phyloP scores from a whole-genome alignment of 2,329 filamentous ascomycete genomes.

The Neonectria hederae region DNA sequence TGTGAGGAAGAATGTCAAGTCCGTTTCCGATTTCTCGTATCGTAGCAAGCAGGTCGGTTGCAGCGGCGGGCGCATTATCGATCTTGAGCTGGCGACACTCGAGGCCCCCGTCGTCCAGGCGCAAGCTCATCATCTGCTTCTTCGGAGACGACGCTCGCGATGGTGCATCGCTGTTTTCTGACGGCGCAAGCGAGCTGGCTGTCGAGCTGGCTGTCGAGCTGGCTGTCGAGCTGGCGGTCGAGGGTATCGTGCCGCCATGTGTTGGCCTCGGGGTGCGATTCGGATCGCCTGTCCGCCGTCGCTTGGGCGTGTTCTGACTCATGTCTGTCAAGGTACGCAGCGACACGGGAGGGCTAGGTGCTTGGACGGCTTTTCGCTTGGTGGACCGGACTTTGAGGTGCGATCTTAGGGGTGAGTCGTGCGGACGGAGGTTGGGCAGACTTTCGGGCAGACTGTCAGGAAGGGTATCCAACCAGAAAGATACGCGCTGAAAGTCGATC shows the following conservation, averaged over 20 bases:
- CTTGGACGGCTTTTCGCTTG: neutral
- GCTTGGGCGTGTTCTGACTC: neutral
- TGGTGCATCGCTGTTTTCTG: neutral
- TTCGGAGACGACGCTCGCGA: conserved; percentile 29
- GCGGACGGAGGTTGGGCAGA: neutral
- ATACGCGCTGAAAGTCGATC: neutral
- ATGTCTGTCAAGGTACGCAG: neutral
- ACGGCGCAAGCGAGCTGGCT: neutral
- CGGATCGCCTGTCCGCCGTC: neutral
- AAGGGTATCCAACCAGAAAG: neutral
- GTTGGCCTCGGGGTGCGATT: neutral
- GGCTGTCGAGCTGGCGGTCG: neutral
- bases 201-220: neutral
- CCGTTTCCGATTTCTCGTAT: conserved; percentile 24
- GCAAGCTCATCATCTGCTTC: conserved; percentile 26
- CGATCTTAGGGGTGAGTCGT: neutral
- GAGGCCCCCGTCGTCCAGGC: conserved; percentile 22
- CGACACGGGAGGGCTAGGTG: neutral
- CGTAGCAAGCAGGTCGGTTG: conserved; percentile 8
- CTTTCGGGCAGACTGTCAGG: neutral
- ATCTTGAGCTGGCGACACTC: conserved; percentile 17
- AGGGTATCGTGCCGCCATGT: neutral
- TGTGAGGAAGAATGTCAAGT: conserved; percentile 24
- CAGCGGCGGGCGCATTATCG: conserved; percentile 5
- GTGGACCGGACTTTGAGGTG: neutral